A percentile compares a stretch with the other conserved stretches of the same genome.
These are phyloP conservation scores for Aspergillus clavatus DNA, from an alignment of 2,329 filamentous ascomycete species.

Conservation along the genomic window DNA sequence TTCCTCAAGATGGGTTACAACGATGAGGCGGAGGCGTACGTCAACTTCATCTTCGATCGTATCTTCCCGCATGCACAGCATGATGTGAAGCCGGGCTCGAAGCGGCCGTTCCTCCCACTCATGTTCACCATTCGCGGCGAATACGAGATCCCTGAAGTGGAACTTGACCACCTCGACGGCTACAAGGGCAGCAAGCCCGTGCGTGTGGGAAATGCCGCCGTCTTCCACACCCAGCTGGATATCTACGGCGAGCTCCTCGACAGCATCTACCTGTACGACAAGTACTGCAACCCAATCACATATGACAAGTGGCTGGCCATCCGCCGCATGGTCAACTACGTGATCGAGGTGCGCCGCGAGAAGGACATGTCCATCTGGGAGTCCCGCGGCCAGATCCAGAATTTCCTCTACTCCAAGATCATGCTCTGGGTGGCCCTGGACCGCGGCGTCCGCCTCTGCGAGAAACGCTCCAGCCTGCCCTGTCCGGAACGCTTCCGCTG, in stretches of 20 bases:
- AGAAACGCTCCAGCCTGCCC: constrained; percentile 66
- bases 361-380: constrained; percentile 84
- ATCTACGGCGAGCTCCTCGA: constrained; percentile 78
- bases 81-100: constrained; percentile 56
- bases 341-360: constrained; percentile 61
- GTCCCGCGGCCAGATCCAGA: constrained; percentile 68
- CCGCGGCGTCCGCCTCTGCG: constrained; percentile 65
- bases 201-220: constrained; percentile 71
- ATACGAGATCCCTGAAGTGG: constrained; percentile 67
- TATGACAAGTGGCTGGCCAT: constrained; percentile 74
- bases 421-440: constrained; percentile 82
- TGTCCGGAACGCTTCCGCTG: constrained; percentile 66
- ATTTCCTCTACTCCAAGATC: constrained; percentile 76
- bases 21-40: constrained; percentile 71
- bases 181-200: constrained; percentile 68
- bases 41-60: constrained; percentile 70
- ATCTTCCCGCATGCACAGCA: constrained; percentile 49
- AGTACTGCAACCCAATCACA: constrained; percentile 69
- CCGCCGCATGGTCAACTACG: constrained; percentile 64
- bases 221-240: constrained; percentile 71
- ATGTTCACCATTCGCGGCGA: constrained; percentile 77
- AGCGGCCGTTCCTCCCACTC: constrained; percentile 56
- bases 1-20: constrained; percentile 70
- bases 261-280: constrained; percentile 72
- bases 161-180: constrained; percentile 66